Evolutionary conservation across 2,329 filamentous ascomycete species (phyloP), one percentile per base, ranked within the genome.

Genomic region (Aspergillus persii): DNA sequence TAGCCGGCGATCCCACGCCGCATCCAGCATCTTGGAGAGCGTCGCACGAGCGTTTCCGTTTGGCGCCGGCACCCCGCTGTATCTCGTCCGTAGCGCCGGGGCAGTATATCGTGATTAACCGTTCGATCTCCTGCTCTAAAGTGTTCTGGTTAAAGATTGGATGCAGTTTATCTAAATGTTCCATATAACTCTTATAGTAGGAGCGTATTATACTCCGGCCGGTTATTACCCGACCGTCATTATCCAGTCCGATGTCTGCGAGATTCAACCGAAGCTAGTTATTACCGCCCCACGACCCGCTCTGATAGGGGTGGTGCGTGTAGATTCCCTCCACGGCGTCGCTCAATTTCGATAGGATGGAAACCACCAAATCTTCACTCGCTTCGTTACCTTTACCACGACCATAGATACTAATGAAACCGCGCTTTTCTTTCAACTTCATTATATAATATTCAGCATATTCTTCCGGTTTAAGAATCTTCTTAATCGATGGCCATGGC

Each of bases 361-460:
- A 72, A 59, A 78, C 77, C 27, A 67, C 66, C 41, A 75, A 75
- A 52, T 76, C 77, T 64, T 84, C 80, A 49, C 83, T 83, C 27
- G 81, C 79, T 66, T 88, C 87, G 27, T 83, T 79, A 33, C 89
- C 90, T 74, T 96, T 91, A 2, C 92, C 92, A 61, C 88, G 85
- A 1, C 92, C 92, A 74, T 89, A 92, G 1, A 94, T 79, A 27
- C 89, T 85, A 46, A 96, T 79, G 5, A 90, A 76, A 0, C 92
- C 92, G 31, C 92, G 85, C 58, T 83, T 83, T 68, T 91, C 86
- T 73, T 96, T 92, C 54, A 87, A 81, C 29, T 86, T 82, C 73
- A 95, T 89, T 0, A 92, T 91, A 71, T 92, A 96, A 39, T 83
- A 76, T 64, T 89, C 85, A 57, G 86, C 84, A 29, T 87, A 81